Evolutionary conservation across 1,139 yeast genomes (phyloP), one percentile per base, ranked within the genome.

Genomic region (Scheffersomyces insectosa): DNA sequence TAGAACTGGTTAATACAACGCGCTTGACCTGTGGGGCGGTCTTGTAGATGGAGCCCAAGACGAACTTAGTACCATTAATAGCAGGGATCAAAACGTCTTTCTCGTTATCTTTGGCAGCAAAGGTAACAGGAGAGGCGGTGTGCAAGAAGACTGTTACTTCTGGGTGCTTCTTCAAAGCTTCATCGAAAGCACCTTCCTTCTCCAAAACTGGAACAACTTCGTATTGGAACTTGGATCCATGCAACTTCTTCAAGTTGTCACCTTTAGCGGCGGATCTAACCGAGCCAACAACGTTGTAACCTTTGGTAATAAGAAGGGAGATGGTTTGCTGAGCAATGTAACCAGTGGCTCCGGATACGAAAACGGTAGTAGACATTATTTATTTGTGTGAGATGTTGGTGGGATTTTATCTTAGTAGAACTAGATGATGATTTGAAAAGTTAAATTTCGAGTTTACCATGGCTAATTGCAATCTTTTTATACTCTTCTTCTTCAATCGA

Each of bases 271-370:
- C 57, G 5, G 68, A 52, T 52, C 76, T 53, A 16, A 67, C 71
- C 36, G 74, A 51, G 39, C 75, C 75, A 42, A 70, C 56, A 27
- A 62, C 68, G 3, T 47, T 46, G 47, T 66, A 66, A 12, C 58
- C 55, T 20, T 31, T 31, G 13, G 34, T 13, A 20, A 31, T 20
- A 12, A 31, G 23, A 31, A 31, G 34, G 4, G 34, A 15, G 23
- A 47, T 53, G 11, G 63, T 51, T 40, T 64, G 63, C 37, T 57
- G 59, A 13, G 72, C 73, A 42, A 68, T 60, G 43, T 57, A 67
- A 2, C 73, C 72, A 23, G 67, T 57, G 23, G 69, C 73, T 14
- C 74, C 73, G 6, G 72, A 59, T n/a, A 69, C 66, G 39, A 66
- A 63, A 14, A 65, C 65, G 5, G 40, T 44, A 14, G 42, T 32